These are phyloP conservation scores for Jaenimonas drosophilae DNA, from an alignment of 208 protist genomes.

Conservation along the genomic window DNA sequence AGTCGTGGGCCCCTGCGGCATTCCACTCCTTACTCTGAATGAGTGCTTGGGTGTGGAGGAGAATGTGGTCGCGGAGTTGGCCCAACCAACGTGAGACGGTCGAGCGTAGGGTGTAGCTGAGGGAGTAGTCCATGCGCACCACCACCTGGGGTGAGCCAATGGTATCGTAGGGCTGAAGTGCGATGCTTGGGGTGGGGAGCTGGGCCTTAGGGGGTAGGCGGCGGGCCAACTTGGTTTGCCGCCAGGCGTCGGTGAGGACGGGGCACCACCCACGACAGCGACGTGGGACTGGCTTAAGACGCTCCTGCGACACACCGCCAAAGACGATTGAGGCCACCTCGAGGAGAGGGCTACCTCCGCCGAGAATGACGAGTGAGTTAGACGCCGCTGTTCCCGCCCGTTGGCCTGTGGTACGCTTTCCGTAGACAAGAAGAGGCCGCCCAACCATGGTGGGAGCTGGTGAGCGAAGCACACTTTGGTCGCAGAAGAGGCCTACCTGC, in stretches of 20 bases:
- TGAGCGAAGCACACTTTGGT: too few species aligned
- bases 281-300: constrained; percentile 17
- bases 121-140: constrained; percentile 32
- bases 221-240: constrained; percentile 47
- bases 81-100: constrained; percentile 66
- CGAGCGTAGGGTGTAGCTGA: constrained; percentile 43
- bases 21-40: constrained; percentile 14
- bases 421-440: too few species aligned
- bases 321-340: constrained; percentile 52
- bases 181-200: constrained; percentile 44
- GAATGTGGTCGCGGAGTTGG: constrained; percentile 35
- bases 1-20: too few species aligned
- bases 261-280: constrained; percentile 80
- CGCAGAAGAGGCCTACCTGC: too few species aligned
- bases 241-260: constrained; percentile 61
- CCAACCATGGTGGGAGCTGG: too few species aligned
- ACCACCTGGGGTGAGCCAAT: constrained; percentile 39
- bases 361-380: too few species aligned
- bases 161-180: constrained; percentile 58
- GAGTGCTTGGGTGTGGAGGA: constrained; percentile 18
- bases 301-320: constrained; percentile 42
- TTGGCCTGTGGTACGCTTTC: too few species aligned
- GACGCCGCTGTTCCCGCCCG: too few species aligned
- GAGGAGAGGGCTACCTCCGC: too few species aligned
- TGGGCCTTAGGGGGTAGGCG: constrained; percentile 60